These are phyloP conservation scores for Schizosaccharomyces cryophilus DNA, from an alignment of 805 yeast species.

Conservation along the genomic window DNA sequence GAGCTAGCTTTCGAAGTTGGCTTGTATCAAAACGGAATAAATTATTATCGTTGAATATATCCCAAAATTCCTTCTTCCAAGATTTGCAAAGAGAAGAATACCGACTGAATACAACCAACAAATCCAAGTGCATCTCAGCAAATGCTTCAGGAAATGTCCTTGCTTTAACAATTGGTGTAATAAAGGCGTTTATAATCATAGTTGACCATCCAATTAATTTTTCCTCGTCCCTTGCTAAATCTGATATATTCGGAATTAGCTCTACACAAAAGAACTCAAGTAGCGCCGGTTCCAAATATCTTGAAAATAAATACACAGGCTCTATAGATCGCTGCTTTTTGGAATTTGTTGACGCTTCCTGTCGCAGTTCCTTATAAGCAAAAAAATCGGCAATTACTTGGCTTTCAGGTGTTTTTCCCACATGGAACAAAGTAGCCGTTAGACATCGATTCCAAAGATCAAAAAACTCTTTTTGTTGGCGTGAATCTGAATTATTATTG, in stretches of 20 bases:
- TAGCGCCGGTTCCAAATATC: not conserved
- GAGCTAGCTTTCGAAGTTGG: constrained; percentile 23
- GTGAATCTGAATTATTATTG: constrained; percentile 12
- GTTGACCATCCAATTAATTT: constrained; percentile 17
- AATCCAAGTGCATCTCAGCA: constrained; percentile 19
- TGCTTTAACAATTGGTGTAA: constrained; percentile 28
- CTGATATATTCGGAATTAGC: constrained; percentile 20
- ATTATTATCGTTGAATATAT: constrained; percentile 33
- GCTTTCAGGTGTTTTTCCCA: not conserved
- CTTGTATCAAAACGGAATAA: constrained; percentile 23
- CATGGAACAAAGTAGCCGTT: not conserved
- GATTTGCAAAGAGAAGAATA: constrained; percentile 20
- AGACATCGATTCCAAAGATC: constrained; percentile 6
- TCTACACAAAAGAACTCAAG: not conserved
- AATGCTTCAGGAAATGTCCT: constrained; percentile 19
- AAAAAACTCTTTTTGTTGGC: constrained; percentile 25
- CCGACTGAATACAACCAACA: constrained; percentile 19
- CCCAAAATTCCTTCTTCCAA: constrained; percentile 45
- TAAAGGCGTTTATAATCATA: constrained; percentile 26
- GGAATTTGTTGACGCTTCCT: no score
- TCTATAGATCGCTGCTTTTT: not conserved
- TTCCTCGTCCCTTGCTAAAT: constrained; percentile 34
- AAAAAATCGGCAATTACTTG: not conserved
- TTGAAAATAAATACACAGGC: not conserved
- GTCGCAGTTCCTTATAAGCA: not conserved